Evolutionary conservation across 2,329 filamentous ascomycete genomes (phyloP).

Genomic region (Chalaropsis thielavioides): DNA sequence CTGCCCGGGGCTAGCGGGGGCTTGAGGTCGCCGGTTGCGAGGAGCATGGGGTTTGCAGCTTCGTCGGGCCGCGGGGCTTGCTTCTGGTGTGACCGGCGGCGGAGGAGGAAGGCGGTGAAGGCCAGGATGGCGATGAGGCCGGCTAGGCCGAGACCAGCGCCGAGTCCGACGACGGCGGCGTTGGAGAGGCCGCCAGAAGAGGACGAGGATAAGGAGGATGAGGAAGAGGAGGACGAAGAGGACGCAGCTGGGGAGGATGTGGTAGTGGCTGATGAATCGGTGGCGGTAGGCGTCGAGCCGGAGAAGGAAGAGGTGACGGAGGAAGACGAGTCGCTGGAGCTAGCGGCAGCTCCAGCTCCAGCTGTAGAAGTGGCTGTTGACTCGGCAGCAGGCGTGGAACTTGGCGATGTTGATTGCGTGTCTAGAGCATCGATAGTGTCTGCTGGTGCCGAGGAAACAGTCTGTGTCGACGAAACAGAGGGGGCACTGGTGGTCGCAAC

Average conservation of each 20-base stretch:
- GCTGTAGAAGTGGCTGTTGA: not conserved
- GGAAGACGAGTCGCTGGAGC: not conserved
- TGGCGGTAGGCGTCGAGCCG: constrained; percentile 8
- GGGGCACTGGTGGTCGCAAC: constrained; percentile 8
- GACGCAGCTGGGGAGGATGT: not conserved
- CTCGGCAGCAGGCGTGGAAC: constrained; percentile 9
- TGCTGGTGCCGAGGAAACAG: constrained; percentile 15
- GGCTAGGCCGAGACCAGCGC: constrained; percentile 25
- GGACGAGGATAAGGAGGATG: not conserved
- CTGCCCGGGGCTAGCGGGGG: not conserved
- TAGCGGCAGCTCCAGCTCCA: not conserved
- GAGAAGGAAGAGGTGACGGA: constrained; percentile 11
- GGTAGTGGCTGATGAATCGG: not conserved
- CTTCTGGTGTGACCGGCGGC: constrained; percentile 20
- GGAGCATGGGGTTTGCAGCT: constrained; percentile 7
- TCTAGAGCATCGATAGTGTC: not conserved
- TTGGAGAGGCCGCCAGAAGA: constrained; percentile 24
- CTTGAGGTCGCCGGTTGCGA: constrained; percentile 7
- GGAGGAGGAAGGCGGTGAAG: constrained; percentile 22
- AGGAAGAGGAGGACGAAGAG: not conserved
- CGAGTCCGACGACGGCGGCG: constrained; percentile 29
- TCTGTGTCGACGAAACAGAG: constrained; percentile 15
- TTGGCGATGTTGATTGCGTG: constrained; percentile 1
- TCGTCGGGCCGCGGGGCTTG: not conserved
- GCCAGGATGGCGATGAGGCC: constrained; percentile 22